These are phyloP conservation scores for Colletotrichum tropicale DNA, from an alignment of 2,329 filamentous ascomycete genomes.

Conservation along the genomic window DNA sequence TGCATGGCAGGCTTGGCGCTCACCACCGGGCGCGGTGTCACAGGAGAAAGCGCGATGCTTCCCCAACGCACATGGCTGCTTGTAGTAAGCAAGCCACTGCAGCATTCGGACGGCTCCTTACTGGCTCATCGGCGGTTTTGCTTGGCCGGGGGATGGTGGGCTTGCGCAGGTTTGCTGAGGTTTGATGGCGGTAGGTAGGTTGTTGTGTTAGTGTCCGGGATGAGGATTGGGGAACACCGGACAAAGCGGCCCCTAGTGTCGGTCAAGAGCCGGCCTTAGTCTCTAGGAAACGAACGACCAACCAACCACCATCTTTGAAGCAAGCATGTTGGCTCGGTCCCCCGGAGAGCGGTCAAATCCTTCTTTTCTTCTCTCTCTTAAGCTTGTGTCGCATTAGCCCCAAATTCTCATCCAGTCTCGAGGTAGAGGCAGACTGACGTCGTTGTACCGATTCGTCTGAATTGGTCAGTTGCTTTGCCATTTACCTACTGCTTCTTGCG, in stretches of 20 bases:
- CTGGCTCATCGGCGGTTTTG: background rate
- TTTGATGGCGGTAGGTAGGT: background rate
- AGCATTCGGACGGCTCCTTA: background rate
- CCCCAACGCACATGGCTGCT: background rate
- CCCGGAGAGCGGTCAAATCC: background rate
- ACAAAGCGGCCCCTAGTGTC: conserved; percentile 9
- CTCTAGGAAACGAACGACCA: background rate
- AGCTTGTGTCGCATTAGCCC: background rate
- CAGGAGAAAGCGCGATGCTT: background rate
- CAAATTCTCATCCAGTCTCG: background rate
- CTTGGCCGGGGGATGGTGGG: background rate
- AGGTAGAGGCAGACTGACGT: background rate
- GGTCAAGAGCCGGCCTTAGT: background rate
- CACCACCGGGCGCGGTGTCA: background rate
- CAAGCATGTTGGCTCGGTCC: conserved; percentile 5
- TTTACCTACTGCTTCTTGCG: background rate
- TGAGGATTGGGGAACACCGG: conserved; percentile 19
- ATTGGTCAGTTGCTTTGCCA: background rate
- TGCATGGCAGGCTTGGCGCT: conserved; percentile 3
- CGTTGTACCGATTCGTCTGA: background rate
- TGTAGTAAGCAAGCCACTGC: background rate
- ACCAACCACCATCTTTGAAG: background rate
- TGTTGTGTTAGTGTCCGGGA: background rate
- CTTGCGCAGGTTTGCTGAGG: background rate
- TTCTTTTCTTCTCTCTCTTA: background rate